phyloP scores from a whole-genome alignment of 1,284 basidiomycete genomes.

The Anthracocystis panici-leucophaei region DNA sequence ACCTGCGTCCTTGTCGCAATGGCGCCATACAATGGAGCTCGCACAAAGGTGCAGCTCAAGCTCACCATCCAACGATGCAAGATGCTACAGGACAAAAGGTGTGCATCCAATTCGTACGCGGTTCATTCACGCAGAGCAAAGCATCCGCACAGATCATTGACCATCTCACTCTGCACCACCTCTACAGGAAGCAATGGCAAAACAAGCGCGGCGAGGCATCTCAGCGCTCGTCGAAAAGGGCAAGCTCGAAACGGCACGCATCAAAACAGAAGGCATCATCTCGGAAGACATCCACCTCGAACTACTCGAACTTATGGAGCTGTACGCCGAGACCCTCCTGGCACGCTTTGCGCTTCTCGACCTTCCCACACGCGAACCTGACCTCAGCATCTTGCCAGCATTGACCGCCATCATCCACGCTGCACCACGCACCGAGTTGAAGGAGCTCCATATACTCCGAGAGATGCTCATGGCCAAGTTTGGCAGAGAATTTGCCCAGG shows the following conservation, averaged over 20 bases:
- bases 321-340: conserved; percentile 91
- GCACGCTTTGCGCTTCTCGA: conserved; percentile 93
- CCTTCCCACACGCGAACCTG: conserved; percentile 81
- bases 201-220: conserved; percentile 82
- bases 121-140: conserved; percentile 2
- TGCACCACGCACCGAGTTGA: conserved; percentile 79
- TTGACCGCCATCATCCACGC: conserved; percentile 85
- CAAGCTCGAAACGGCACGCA: conserved; percentile 83
- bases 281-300: conserved; percentile 77
- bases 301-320: conserved; percentile 84
- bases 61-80: conserved; percentile 90
- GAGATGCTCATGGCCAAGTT: conserved; percentile 95
- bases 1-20: conserved; percentile 23
- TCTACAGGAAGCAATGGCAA: conserved; percentile 81
- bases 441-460: conserved; percentile 88
- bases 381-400: conserved; percentile 81
- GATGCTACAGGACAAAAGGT: conserved; percentile 88
- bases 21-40: conserved; percentile 60
- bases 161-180: not conserved
- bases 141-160: conserved; percentile 3
- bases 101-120: conserved; percentile 69
- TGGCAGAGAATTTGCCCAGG: conserved; percentile 83
- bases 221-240: conserved; percentile 81
- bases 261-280: conserved; percentile 85
- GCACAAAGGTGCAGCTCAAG: conserved; percentile 73